Evolutionary conservation across 2,329 filamentous ascomycete species (phyloP).

Genomic region (Moelleriella libera): DNA sequence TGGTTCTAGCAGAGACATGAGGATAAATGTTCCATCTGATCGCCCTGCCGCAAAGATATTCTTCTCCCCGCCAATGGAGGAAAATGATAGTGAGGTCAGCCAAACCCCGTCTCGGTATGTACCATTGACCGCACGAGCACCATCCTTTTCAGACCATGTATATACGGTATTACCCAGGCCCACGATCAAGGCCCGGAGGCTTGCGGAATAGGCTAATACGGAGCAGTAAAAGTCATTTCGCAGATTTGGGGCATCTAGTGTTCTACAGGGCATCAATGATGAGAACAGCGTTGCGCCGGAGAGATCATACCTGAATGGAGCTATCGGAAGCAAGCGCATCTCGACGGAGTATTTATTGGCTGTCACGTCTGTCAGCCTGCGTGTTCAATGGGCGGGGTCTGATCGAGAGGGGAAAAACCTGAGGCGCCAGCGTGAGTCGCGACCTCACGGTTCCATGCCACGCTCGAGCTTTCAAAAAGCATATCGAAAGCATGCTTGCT

Average conservation of each 20-base stretch:
- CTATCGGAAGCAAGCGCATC: constrained; percentile 43
- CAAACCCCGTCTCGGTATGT: constrained; percentile 19
- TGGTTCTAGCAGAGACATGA: constrained; percentile 65
- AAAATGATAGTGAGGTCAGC: constrained; percentile 83
- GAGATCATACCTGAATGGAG: constrained; percentile 59
- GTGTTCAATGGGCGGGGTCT: background rate
- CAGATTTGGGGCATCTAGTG: constrained; percentile 78
- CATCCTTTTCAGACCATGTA: constrained; percentile 69
- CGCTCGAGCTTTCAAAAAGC: background rate
- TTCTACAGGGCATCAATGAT: constrained; percentile 27
- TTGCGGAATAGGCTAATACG: constrained; percentile 69
- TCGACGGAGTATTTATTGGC: constrained; percentile 2
- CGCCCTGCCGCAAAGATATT: constrained; percentile 77
- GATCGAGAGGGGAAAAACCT: background rate
- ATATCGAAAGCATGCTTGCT: background rate
- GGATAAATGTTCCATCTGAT: constrained; percentile 58
- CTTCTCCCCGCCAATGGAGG: constrained; percentile 59
- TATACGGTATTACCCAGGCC: constrained; percentile 70
- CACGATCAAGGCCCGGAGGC: constrained; percentile 64
- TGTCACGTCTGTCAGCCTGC: background rate
- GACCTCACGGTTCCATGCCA: too few species aligned
- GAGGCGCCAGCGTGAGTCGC: background rate
- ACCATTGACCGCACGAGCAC: constrained; percentile 37
- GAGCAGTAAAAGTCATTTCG: constrained; percentile 95
- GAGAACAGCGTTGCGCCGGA: background rate